phyloP scores from a whole-genome alignment of 441 rosid genomes.

The Croton setiger region DNA sequence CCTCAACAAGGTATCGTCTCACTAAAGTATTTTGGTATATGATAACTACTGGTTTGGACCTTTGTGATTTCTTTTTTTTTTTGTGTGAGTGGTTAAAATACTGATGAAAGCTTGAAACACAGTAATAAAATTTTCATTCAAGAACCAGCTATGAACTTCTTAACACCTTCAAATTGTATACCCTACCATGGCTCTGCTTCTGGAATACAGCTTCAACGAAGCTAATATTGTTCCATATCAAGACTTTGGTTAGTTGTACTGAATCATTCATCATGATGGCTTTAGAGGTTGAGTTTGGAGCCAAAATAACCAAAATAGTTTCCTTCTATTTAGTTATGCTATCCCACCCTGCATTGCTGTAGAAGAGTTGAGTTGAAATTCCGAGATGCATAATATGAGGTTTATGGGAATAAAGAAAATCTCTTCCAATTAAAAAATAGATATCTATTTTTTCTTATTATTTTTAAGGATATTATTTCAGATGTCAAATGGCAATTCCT shows the following conservation, averaged over 20 bases:
- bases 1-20: slow-evolving; percentile 67
- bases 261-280: too few species aligned
- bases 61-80: background rate
- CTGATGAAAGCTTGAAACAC: background rate
- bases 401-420: background rate
- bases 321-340: too few species aligned
- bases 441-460: background rate
- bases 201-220: background rate
- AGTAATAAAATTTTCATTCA: background rate
- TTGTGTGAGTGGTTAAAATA: background rate
- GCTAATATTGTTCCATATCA: background rate
- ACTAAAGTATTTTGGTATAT: slow-evolving; percentile 16
- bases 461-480: background rate
- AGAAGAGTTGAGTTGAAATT: too few species aligned
- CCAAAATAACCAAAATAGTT: too few species aligned
- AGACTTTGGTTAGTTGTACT: background rate
- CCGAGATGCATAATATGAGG: too few species aligned
- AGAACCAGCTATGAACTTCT: background rate
- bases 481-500: background rate
- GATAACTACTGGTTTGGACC: background rate
- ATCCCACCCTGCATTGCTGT: too few species aligned
- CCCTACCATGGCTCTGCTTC: background rate
- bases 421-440: background rate
- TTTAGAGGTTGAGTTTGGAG: too few species aligned
- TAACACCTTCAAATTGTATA: background rate